A percentile compares a stretch with the other conserved stretches of the same genome.
These are phyloP conservation scores for Calamus simplicifolius DNA, from an alignment of 176 grass and related monocot species.

Conservation along the genomic window DNA sequence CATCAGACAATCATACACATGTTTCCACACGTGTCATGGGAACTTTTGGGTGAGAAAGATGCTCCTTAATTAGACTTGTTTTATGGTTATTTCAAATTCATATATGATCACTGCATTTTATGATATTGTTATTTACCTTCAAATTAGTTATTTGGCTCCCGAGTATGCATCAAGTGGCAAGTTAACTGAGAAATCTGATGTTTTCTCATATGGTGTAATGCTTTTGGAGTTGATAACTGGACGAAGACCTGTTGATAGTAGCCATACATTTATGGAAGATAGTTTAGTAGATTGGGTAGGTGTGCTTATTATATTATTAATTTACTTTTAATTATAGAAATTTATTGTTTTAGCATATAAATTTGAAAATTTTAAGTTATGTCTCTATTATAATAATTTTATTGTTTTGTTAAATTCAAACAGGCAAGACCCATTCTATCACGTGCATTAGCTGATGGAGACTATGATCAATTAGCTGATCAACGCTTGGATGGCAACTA, in stretches of 20 bases:
- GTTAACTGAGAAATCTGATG: constrained; percentile 14
- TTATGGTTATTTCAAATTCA: background rate
- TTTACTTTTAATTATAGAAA: too few relatives aligned
- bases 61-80: background rate
- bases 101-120: too few relatives aligned
- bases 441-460: constrained; percentile 44
- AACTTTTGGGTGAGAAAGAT: constrained; percentile 46
- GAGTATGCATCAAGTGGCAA: constrained; percentile 20
- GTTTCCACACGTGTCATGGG: constrained; percentile 74
- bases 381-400: background rate
- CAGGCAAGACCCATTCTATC: constrained; percentile 47
- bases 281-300: constrained; percentile 15
- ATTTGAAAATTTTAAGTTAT: constrained; percentile 10
- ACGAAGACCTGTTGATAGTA: constrained; percentile 9
- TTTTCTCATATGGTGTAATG: constrained; percentile 16
- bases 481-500: constrained; percentile 39
- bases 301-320: background rate
- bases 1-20: constrained; percentile 45
- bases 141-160: constrained; percentile 9
- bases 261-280: constrained; percentile 11
- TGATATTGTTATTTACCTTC: too few relatives aligned
- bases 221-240: constrained; percentile 18
- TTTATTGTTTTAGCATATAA: too few relatives aligned
- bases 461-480: constrained; percentile 54
- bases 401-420: background rate